A percentile compares a stretch with the other conserved stretches of the same genome.
These are phyloP conservation scores for Leccinum holopus DNA, from an alignment of 1,284 basidiomycete genomes.

Conservation along the genomic window DNA sequence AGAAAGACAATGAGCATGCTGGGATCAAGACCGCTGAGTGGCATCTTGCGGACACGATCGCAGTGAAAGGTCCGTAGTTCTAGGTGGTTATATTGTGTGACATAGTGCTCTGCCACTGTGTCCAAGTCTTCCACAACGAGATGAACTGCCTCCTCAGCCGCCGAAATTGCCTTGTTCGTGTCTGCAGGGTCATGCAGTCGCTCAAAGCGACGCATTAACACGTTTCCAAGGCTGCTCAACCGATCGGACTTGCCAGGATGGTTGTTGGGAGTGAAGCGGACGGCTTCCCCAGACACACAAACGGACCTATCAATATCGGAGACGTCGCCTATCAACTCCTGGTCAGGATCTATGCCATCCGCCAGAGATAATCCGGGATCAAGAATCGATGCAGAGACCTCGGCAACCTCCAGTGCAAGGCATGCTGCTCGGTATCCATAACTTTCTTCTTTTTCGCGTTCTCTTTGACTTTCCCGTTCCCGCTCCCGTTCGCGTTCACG, in stretches of 20 bases:
- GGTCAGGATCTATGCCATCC: too few species aligned
- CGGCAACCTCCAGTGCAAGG: too few species aligned
- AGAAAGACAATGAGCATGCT: slow-evolving; percentile 97
- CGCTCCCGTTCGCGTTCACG: slow-evolving; percentile 25
- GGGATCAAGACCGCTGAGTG: slow-evolving; percentile 86
- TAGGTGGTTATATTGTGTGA: too few species aligned
- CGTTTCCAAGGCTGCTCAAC: background rate
- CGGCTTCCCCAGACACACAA: background rate
- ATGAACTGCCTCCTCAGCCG: too few species aligned
- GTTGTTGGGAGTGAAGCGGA: background rate
- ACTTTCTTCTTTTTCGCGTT: slow-evolving; percentile 22
- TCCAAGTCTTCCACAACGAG: too few species aligned
- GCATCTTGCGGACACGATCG: slow-evolving; percentile 92
- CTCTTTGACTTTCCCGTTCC: slow-evolving; percentile 22
- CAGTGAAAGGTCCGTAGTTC: slow-evolving; percentile 92
- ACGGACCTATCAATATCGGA: background rate
- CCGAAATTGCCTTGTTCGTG: background rate
- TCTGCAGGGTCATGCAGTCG: background rate
- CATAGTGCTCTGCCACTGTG: too few species aligned
- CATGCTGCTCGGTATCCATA: too few species aligned
- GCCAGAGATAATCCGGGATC: too few species aligned
- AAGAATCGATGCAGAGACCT: too few species aligned
- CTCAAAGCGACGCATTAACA: background rate
- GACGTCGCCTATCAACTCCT: background rate
- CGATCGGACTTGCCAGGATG: background rate